Conservation (phyloP, 306 rosid genomes). For the Medicago ruthenica region DNA sequence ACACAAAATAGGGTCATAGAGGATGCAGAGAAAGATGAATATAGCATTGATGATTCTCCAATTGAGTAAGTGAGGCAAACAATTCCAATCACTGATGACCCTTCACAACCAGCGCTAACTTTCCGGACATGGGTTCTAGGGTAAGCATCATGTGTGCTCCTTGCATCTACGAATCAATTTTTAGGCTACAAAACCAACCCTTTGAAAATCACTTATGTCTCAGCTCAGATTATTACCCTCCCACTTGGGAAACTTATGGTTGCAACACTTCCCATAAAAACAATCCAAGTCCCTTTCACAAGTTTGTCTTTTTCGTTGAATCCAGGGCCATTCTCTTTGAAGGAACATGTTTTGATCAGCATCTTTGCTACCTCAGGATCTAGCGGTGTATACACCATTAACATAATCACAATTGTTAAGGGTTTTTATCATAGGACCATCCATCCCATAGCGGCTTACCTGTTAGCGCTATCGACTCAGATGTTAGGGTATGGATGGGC, state of each 20-base stretch:
- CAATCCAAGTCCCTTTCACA: constrained; percentile 54
- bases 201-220: constrained; percentile 60
- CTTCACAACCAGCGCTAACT: constrained; percentile 66
- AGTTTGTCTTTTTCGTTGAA: constrained; percentile 67
- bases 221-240: constrained; percentile 73
- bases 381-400: constrained; percentile 71
- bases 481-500: constrained; percentile 91
- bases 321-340: constrained; percentile 83
- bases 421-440: constrained; percentile 71
- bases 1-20: constrained; percentile 26
- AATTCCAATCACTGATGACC: constrained; percentile 71
- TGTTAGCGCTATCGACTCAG: constrained; percentile 84
- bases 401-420: constrained; percentile 74
- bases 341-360: constrained; percentile 83
- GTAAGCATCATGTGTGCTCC: constrained; percentile 57
- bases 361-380: constrained; percentile 88
- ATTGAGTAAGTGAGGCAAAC: constrained; percentile 80
- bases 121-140: constrained; percentile 89
- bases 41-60: constrained; percentile 53
- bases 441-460: constrained; percentile 64
- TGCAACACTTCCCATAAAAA: constrained; percentile 55
- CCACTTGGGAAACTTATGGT: constrained; percentile 85
- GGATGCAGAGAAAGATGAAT: neutral
- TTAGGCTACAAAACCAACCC: constrained; percentile 70
- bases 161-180: constrained; percentile 79